Conservation (phyloP, 306 rosid genomes). For the Vicia sativa region DNA sequence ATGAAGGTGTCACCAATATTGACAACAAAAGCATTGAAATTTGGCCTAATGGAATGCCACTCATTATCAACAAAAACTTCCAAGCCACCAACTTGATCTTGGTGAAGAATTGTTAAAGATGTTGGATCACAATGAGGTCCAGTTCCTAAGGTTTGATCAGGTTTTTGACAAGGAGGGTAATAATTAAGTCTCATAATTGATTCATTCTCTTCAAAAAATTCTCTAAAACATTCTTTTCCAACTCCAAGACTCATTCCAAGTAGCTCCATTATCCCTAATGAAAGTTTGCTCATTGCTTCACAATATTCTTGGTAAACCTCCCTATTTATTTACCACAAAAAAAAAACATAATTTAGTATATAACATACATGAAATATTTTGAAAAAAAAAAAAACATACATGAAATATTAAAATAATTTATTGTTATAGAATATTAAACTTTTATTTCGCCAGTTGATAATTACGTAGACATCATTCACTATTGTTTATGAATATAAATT, state of each 20-base stretch:
- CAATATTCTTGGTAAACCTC: constrained; percentile 75
- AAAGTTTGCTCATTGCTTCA: constrained; percentile 86
- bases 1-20: constrained; percentile 99
- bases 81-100: constrained; percentile 87
- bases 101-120: constrained; percentile 90
- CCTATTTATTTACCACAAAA: constrained; percentile 37
- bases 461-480: too few relatives aligned
- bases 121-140: constrained; percentile 99
- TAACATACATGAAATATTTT: background rate
- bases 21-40: constrained; percentile 83
- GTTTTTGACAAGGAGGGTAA: constrained; percentile 92
- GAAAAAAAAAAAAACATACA: too few relatives aligned
- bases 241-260: constrained; percentile 89
- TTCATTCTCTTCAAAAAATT: constrained; percentile 73
- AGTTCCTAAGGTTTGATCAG: constrained; percentile 81
- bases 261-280: constrained; percentile 91
- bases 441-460: too few relatives aligned
- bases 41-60: constrained; percentile 81
- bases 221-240: constrained; percentile 54
- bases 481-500: too few relatives aligned
- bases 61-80: constrained; percentile 83
- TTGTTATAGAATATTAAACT: too few relatives aligned
- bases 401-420: too few relatives aligned
- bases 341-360: constrained; percentile 5
- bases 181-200: constrained; percentile 95